These are phyloP conservation scores for Exserohilum rostratum DNA, from an alignment of 2,329 filamentous ascomycete species.

Conservation along the genomic window DNA sequence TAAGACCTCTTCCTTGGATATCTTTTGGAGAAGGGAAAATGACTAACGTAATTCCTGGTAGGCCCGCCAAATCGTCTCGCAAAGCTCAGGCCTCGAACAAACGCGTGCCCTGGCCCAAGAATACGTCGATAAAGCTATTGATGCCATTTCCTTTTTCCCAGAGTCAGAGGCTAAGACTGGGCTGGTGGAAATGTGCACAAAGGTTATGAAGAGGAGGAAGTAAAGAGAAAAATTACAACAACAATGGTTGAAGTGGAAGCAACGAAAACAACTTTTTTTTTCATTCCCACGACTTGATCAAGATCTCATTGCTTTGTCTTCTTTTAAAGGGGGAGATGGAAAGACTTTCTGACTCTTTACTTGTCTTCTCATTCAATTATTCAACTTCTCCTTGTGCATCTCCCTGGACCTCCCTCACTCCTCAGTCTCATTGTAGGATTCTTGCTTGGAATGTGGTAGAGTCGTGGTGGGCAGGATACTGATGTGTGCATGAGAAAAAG, in stretches of 20 bases:
- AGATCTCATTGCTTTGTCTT: too few relatives aligned
- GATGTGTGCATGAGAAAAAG: too few relatives aligned
- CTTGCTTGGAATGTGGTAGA: too few relatives aligned
- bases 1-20: conserved; percentile 55
- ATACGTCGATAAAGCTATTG: conserved; percentile 85
- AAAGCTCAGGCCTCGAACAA: conserved; percentile 87
- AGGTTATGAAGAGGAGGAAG: conserved; percentile 87
- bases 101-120: conserved; percentile 89
- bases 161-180: conserved; percentile 94
- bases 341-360: too few relatives aligned
- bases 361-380: too few relatives aligned
- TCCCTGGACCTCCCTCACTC: too few relatives aligned
- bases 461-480: too few relatives aligned
- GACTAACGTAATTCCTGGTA: conserved; percentile 46
- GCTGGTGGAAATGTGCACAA: conserved; percentile 89
- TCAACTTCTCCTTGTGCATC: too few relatives aligned
- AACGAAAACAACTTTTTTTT: not conserved
- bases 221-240: conserved; percentile 50
- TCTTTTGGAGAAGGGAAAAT: too few relatives aligned
- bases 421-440: too few relatives aligned
- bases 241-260: too few relatives aligned
- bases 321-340: too few relatives aligned
- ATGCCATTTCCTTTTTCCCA: conserved; percentile 82
- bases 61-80: conserved; percentile 84
- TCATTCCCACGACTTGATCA: not conserved